Base-by-base conservation (phyloP, 345 rosid species). In the Streptanthus diversifolius region DNA sequence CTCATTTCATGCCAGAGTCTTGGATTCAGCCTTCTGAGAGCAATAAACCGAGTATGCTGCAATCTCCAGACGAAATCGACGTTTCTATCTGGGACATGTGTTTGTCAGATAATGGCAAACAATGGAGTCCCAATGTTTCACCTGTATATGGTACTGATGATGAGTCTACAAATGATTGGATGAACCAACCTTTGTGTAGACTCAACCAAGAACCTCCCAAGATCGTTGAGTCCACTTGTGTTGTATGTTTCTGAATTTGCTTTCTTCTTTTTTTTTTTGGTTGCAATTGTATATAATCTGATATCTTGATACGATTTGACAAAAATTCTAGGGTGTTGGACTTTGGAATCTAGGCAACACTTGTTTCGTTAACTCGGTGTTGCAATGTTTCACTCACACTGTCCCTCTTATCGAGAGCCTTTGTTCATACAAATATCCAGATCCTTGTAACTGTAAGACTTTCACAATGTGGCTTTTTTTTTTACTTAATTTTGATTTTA, bases 381-480 rank as follows among this genome's bases (percentile, higher is more conserved):
- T 95, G 74, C 99, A 95, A 66, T 92, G 99, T 76, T 73, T 95
- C 48, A 90, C 97, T 8, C 99, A 95, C 61, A 88, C 98, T 0
- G 89, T 92, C 67, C 91, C 92, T 0, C 73, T 92, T 58, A 79
- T 92, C 40, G 74, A 80, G 71, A 85, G 80, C 58, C 87, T 95
- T 59, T 77, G 64, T 21, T 64, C 84, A 30, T 84, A 22, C 45
- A 69, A 80, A 35, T 86, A 81, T 72, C 70, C 52, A 2, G 15
- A 8, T 68, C 82, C 82, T 3, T 90, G 99, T 54, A 47, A 80
- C 57, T 61, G 90, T 84, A 81, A 48, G 79, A 33, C 21, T 58
- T 18, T 48, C n/a, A 36, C 62, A 8, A 5, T 66, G 32, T n/a
- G 3, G 49, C 69, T 43, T 33, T 37, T 17, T 43, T 10, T 13